Base-by-base conservation (phyloP, 352 stramenopile genomes). In the Detonula confervacea region DNA sequence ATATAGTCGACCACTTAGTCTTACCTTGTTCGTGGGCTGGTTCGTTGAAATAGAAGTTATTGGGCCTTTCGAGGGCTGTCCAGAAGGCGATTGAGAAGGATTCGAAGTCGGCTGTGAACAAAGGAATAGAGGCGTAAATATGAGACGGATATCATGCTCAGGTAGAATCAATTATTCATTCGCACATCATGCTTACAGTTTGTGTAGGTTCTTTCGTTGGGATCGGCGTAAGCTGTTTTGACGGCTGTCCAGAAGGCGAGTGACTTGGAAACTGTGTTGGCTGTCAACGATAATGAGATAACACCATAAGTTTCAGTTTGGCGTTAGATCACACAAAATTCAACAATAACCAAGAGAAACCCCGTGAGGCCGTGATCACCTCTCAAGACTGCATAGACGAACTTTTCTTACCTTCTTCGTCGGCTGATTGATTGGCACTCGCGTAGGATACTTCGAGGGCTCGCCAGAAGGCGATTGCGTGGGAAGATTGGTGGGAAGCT, bases 1-100 rank as follows among this genome's bases (percentile, higher is more conserved):
- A n/a, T n/a, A n/a, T n/a, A n/a, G n/a, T n/a, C n/a, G n/a, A n/a
- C n/a, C n/a, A n/a, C n/a, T n/a, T n/a, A n/a, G n/a, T n/a, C n/a
- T 60, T 24, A 60, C 51, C 51, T 60, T 60, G 6, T 35, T 60
- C 18, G 51, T 60, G 27, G 54, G 54, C 39, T 62, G 25, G 9
- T 62, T 30, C 4, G 54, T 62, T 30, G 54, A 27, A 25, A 18
- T 14, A 4, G 20, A 46, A 25, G 54, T 24, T 18, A 25, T 60
- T 16, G 54, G 54, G 25, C 14, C 0, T 16, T 62, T 62, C 30
- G 54, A 62, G n/a, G 54, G 54, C 54, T 44, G 24, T 12, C n/a
- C 27, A 62, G 29, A 46, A 62, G 54, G 54, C n/a, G 54, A 44
- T 25, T 30, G 14, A 6, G 16, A 30, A 2, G 47, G 47, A 16